These are phyloP conservation scores for Leishmania arabica DNA, from an alignment of 208 protist genomes.

Conservation along the genomic window DNA sequence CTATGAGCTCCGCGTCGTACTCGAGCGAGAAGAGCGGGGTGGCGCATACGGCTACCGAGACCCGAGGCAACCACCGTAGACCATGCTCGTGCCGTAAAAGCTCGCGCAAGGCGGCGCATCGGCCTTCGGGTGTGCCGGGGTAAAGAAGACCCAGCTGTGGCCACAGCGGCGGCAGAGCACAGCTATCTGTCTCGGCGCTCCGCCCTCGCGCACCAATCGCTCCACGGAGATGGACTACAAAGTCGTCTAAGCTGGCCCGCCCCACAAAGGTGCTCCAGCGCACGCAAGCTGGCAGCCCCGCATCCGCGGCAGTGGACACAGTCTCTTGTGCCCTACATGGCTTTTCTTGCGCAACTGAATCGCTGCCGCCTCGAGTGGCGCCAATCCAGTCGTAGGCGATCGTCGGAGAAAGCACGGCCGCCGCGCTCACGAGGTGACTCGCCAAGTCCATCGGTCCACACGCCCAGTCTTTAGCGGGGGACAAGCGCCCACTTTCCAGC, in stretches of 20 bases:
- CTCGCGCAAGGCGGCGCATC: conserved; percentile 1
- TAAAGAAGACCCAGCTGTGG: neutral
- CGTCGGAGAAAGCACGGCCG: conserved; percentile 16
- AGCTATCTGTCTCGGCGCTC: neutral
- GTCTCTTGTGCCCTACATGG: neutral
- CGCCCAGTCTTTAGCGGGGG: neutral
- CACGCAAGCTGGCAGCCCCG: conserved; percentile 3
- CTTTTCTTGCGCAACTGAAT: neutral
- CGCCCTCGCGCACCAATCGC: neutral
- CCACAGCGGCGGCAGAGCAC: conserved; percentile 26
- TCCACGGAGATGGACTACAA: neutral
- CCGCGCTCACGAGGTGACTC: conserved; percentile 4
- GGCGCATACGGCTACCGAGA: neutral
- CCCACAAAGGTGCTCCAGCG: conserved; percentile 15
- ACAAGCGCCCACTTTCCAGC: neutral
- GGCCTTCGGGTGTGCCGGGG: neutral
- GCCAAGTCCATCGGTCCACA: conserved; percentile 3
- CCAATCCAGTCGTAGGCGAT: conserved; percentile 30
- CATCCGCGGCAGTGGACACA: neutral
- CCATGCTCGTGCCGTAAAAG: conserved; percentile 12
- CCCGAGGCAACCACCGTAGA: conserved; percentile 7
- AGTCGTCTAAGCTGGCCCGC: conserved; percentile 5
- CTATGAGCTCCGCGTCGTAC: conserved; percentile 8
- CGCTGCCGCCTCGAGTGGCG: neutral
- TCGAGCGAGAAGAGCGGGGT: neutral